These are phyloP conservation scores for Craterostigma plantagineum DNA, from an alignment of 257 asterid species.

Conservation along the genomic window DNA sequence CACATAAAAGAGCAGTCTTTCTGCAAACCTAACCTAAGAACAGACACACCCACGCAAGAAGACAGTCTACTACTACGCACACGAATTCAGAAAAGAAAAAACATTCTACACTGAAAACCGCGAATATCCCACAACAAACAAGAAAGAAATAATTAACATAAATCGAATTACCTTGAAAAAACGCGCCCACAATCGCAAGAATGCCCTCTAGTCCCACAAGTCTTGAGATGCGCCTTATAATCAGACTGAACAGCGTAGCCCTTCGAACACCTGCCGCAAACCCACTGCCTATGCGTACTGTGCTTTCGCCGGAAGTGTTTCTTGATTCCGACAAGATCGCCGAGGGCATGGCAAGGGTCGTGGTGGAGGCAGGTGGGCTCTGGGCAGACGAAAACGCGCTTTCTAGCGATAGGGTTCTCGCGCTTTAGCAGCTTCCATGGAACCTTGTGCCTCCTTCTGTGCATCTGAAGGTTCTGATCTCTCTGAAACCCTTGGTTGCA, in stretches of 20 bases:
- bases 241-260: slow-evolving; percentile 37
- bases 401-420: slow-evolving; percentile 16
- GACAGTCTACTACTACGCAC: too few relatives aligned
- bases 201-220: slow-evolving; percentile 34
- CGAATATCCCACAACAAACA: neutral
- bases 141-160: too few relatives aligned
- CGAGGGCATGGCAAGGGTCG: slow-evolving; percentile 32
- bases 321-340: slow-evolving; percentile 32
- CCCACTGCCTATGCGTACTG: slow-evolving; percentile 25
- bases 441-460: slow-evolving; percentile 44
- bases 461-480: slow-evolving; percentile 65
- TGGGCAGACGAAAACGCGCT: slow-evolving; percentile 31
- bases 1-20: neutral
- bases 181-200: slow-evolving; percentile 36
- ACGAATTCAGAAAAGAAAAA: too few relatives aligned
- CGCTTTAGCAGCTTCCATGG: slow-evolving; percentile 58
- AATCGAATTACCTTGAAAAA: slow-evolving; percentile 25
- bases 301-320: slow-evolving; percentile 27
- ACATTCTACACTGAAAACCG: neutral
- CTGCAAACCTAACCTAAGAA: neutral
- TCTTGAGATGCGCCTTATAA: slow-evolving; percentile 28
- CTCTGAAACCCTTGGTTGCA: slow-evolving; percentile 59
- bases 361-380: slow-evolving; percentile 31
- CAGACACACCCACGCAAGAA: neutral
- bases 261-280: slow-evolving; percentile 23